These are phyloP conservation scores for Cyberlindnera lachancei DNA, from an alignment of 805 yeast species.

Conservation along the genomic window DNA sequence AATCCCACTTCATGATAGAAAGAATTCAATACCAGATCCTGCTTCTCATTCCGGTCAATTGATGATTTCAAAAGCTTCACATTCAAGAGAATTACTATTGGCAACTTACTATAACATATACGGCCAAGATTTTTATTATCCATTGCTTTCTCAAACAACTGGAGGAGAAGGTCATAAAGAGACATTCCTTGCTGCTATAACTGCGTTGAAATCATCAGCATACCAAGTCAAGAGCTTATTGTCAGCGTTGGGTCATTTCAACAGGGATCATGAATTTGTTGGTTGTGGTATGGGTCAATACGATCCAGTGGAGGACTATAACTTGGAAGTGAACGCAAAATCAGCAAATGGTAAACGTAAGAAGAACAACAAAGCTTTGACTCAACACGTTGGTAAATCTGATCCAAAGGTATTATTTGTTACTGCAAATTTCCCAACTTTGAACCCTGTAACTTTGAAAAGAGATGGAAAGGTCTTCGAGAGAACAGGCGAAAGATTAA, in stretches of 20 bases:
- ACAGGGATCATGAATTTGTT: constrained; percentile 29
- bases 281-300: constrained; percentile 62
- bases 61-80: constrained; percentile 46
- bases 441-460: constrained; percentile 52
- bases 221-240: constrained; percentile 54
- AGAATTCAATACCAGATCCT: constrained; percentile 53
- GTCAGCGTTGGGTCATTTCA: constrained; percentile 49
- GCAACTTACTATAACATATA: constrained; percentile 54
- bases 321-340: constrained; percentile 21
- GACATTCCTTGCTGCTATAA: constrained; percentile 53
- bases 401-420: constrained; percentile 40
- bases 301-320: constrained; percentile 48
- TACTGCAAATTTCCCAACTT: constrained; percentile 62
- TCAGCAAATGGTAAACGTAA: no score
- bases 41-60: constrained; percentile 63
- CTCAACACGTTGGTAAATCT: constrained; percentile 11
- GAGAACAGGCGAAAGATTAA: constrained; percentile 38
- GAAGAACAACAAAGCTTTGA: constrained; percentile 9
- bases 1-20: constrained; percentile 51
- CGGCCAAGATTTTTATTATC: constrained; percentile 53
- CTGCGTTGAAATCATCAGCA: constrained; percentile 48
- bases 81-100: constrained; percentile 45
- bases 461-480: constrained; percentile 33
- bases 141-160: constrained; percentile 48
- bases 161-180: constrained; percentile 54